A percentile compares a stretch with the other conserved stretches of the same genome.
These are phyloP conservation scores for Asterochloris erici DNA, from an alignment of 139 green algal genomes.

Conservation along the genomic window DNA sequence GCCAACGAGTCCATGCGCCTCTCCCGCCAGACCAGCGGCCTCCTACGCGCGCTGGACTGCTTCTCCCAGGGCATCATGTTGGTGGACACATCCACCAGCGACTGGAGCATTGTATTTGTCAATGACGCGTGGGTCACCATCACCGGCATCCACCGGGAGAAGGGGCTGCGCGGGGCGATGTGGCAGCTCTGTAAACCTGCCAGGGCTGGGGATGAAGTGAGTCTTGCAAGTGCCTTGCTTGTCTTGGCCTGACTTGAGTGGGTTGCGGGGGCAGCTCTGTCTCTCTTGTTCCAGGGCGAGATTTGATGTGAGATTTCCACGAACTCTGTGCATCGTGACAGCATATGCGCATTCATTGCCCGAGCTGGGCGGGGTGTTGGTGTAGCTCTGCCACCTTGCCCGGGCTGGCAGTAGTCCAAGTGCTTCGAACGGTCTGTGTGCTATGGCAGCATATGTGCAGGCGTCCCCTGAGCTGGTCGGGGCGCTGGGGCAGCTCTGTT, in stretches of 20 bases:
- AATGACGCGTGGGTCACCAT: conserved; percentile 69
- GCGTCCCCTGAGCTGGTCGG: not conserved
- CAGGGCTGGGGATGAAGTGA: not conserved
- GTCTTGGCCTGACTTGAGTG: too few relatives aligned
- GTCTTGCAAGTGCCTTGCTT: too few relatives aligned
- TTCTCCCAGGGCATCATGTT: conserved; percentile 81
- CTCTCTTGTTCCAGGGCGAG: too few relatives aligned
- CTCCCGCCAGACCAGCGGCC: conserved; percentile 2
- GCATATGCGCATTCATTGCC: too few relatives aligned
- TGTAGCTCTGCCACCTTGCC: too few relatives aligned
- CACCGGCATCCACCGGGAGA: conserved; percentile 10
- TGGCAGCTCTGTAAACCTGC: conserved; percentile 13
- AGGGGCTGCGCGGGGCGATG: conserved; percentile 1
- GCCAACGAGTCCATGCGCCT: conserved; percentile 2
- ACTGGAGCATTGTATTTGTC: conserved; percentile 67
- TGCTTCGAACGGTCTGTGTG: too few relatives aligned
- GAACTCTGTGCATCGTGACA: too few relatives aligned
- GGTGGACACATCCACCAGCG: conserved; percentile 44
- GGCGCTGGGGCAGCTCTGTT: conserved; percentile 8
- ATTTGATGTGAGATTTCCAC: too few relatives aligned
- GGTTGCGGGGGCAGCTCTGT: too few relatives aligned
- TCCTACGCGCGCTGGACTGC: conserved; percentile 60
- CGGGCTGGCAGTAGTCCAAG: too few relatives aligned
- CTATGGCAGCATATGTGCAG: too few relatives aligned
- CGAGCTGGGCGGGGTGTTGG: too few relatives aligned